Evolutionary conservation across 2,329 filamentous ascomycete genomes (phyloP), one percentile per base, ranked within the genome.

Genomic region (Alternaria burnsii): DNA sequence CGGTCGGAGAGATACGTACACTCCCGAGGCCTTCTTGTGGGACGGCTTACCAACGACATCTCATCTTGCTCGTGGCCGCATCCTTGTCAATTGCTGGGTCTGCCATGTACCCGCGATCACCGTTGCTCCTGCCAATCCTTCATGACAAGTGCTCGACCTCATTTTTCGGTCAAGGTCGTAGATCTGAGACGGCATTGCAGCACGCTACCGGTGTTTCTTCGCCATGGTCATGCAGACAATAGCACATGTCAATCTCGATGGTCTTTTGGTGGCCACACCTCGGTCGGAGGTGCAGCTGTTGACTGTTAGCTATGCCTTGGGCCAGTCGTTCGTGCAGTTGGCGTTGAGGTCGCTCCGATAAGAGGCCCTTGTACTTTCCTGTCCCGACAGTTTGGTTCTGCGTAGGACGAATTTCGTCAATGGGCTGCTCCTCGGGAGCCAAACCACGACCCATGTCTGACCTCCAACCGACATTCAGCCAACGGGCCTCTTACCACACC

Each of bases 361-460:
- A 77, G 73, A 70, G 66, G 58, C 66, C 59, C 71, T 61, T 74
- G 63, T 52, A 61, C 62, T 42, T 52, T 52, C 34, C 56, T 59
- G 48, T 72, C 63, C 76, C 76, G 70, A 58, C 46, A 52, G 28
- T 53, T 43, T 62, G 76, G 75, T 71, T 71, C 55, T 44, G 60
- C 58, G 57, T 61, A 63, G 46, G 65, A 52, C 54, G 69, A 54
- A 71, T 73, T 68, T 68, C 60, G 71, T 68, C 69, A 67, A 74
- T 65, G 66, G 54, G 67, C 55, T 59, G 54, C 51, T 59, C 44
- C 67, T 71, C 70, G 72, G 76, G 68, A 73, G 64, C 65, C 66
- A 63, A 70, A 69, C 70, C 67, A 67, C 65, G 51, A 69, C 66
- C 66, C 67, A 71, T 71, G 63, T 59, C 63, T 50, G 50, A 59